Evolutionary conservation across 805 yeast species (phyloP), one percentile per base, ranked within the genome.

Genomic region (Alloascoidea africana): DNA sequence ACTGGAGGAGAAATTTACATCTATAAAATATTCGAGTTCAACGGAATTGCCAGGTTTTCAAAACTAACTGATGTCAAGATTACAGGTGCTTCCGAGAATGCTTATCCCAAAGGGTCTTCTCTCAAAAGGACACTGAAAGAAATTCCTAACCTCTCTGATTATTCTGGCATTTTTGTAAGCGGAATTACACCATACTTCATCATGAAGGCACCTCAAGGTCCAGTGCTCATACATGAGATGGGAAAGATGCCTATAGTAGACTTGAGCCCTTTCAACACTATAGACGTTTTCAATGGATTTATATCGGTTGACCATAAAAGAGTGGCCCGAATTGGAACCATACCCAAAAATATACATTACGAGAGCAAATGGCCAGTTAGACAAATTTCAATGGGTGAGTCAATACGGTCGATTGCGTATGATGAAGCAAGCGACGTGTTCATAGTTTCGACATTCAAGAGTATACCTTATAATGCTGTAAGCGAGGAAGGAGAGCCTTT

Each of bases 21-120:
- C 37, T 86, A 85, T 53, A 74, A 73, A 46, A 58, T 76, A 27
- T 72, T 56, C 42, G 60, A 60, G 42, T 72, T 65, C 46, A 68
- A 68, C 14, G 65, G 54, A 17, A 60, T 56, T 42, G 66, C 53
- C 43, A 54, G 50, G 36, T 61, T 66, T 30, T 44, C 49, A 36
- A 71, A 66, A 46, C 17, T 36, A 47, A 57, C 51, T 27, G 58
- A 65, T 46, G 44, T 63, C 15, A 54, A 65, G 3, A 65, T 78
- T 6, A 73, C 84, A 1, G 93, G 93, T 39, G 91, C 89, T 0
- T 89, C 91, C 1, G 79, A 73, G 39, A 80, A 80, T 53, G 80
- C 30, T 8, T 23, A 23, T 23, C 30, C 30, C n/a, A 23, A 23
- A 23, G 30, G 30, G n/a, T 8, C 30, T 8, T n/a, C 8, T 8